phyloP scores from a whole-genome alignment of 768 basidiomycete species.

The Rhodotorula toruloides region DNA sequence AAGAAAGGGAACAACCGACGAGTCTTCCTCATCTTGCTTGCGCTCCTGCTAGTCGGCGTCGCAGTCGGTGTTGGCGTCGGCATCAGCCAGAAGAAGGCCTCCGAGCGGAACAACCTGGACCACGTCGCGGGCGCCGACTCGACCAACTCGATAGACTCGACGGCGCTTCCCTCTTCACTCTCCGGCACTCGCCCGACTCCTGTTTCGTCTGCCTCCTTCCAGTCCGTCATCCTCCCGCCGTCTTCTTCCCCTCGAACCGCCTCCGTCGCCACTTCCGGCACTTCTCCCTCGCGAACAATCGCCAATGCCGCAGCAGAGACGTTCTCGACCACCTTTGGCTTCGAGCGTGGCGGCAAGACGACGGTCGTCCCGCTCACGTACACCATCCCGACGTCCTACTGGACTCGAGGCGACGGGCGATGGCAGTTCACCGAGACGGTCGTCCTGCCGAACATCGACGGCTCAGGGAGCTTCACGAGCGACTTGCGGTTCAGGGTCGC shows the following conservation, averaged over 20 bases:
- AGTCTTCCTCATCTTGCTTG: not conserved
- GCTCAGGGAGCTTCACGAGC: conserved; percentile 20
- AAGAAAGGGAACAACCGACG: conserved; percentile 11
- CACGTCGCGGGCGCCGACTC: not conserved
- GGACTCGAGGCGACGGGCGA: conserved; percentile 20
- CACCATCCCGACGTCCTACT: conserved; percentile 29
- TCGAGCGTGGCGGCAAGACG: conserved; percentile 7
- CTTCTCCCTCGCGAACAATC: not conserved
- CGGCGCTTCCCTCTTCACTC: not conserved
- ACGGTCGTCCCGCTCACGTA: conserved; percentile 33
- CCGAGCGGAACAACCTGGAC: not conserved
- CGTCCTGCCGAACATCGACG: conserved; percentile 10
- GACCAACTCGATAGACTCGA: not conserved
- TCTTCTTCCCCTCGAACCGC: not conserved
- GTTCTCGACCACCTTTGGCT: conserved; percentile 27
- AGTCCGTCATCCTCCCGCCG: not conserved
- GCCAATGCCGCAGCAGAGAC: not conserved
- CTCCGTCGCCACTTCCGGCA: not conserved
- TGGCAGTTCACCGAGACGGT: conserved; percentile 36
- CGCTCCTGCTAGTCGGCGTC: conserved; percentile 19
- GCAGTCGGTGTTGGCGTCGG: conserved; percentile 17
- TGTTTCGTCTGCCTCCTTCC: not conserved
- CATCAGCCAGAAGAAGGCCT: conserved; percentile 10
- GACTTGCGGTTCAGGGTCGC: conserved; percentile 27
- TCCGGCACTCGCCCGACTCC: not conserved